phyloP scores from a whole-genome alignment of 345 rosid genomes.

The Firmiana major region DNA sequence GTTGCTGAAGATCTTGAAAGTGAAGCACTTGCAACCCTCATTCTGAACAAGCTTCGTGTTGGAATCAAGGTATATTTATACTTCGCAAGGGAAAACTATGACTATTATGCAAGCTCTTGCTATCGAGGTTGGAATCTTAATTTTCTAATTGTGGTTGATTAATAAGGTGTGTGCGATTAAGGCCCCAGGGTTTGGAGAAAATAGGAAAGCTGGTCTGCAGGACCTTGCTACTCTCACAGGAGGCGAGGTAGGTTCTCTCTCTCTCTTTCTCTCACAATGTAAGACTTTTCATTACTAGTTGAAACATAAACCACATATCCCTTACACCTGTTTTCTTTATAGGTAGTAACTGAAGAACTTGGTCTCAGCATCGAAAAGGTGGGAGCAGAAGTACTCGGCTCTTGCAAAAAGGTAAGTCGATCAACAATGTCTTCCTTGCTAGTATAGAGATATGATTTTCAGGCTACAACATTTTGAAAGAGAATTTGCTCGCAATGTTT shows the following conservation, averaged over 20 bases:
- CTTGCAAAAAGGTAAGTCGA: constrained; percentile 5
- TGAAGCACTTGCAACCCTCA: constrained; percentile 44
- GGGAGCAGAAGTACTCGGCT: constrained; percentile 14
- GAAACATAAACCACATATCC: background rate
- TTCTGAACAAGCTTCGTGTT: constrained; percentile 72
- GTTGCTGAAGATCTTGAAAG: constrained; percentile 52
- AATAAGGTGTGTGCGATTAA: constrained; percentile 45
- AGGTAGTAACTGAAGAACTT: constrained; percentile 12
- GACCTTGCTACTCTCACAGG: constrained; percentile 50
- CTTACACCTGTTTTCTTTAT: background rate
- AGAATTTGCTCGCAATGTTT: background rate
- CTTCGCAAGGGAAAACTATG: background rate
- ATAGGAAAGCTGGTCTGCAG: constrained; percentile 38
- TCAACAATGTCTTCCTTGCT: background rate
- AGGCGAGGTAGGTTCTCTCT: constrained; percentile 28
- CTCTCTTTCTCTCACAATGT: too few species aligned
- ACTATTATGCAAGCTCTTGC: background rate
- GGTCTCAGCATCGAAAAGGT: constrained; percentile 6
- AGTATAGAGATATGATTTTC: background rate
- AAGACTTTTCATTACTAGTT: background rate
- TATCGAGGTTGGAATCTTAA: background rate
- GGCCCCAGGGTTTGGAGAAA: constrained; percentile 57
- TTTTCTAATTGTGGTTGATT: constrained; percentile 30
- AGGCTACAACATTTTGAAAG: background rate
- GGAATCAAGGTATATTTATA: constrained; percentile 46